A percentile compares a stretch with the other conserved stretches of the same genome.
These are phyloP conservation scores for Sicyos edulis DNA, from an alignment of 306 rosid species.

Conservation along the genomic window DNA sequence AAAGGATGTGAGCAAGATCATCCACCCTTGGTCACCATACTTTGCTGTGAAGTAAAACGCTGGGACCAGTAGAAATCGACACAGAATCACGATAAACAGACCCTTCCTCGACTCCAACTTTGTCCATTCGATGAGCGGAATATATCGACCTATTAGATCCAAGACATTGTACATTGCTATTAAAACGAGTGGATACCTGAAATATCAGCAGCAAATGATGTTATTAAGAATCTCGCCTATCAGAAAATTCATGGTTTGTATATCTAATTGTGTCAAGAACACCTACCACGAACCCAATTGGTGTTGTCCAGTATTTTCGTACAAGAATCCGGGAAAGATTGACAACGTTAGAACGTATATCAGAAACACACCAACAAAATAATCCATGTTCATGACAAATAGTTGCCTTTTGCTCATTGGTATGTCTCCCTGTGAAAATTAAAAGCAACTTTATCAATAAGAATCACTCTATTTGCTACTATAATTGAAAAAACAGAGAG, in stretches of 20 bases:
- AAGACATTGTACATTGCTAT: constrained; percentile 51
- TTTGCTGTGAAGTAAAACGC: constrained; percentile 79
- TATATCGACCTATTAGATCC: constrained; percentile 59
- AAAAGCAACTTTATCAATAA: background rate
- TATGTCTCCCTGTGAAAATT: constrained; percentile 37
- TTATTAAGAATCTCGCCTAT: background rate
- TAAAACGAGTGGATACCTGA: constrained; percentile 72
- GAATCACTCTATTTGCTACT: constrained; percentile 3
- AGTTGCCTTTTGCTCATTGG: constrained; percentile 49
- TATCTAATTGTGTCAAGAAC: background rate
- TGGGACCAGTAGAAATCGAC: constrained; percentile 56
- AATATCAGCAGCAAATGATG: constrained; percentile 8
- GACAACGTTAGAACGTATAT: constrained; percentile 64
- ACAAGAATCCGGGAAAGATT: constrained; percentile 78
- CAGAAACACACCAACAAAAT: constrained; percentile 46
- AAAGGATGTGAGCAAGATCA: constrained; percentile 62
- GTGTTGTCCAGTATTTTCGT: constrained; percentile 77
- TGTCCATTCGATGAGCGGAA: constrained; percentile 50
- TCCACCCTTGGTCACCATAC: constrained; percentile 77
- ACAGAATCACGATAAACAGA: constrained; percentile 34
- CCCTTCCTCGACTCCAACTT: constrained; percentile 68
- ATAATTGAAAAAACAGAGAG: background rate
- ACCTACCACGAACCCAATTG: constrained; percentile 66
- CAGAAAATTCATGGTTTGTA: background rate
- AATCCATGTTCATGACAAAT: constrained; percentile 47